Base-by-base conservation (phyloP, 192 early-diverging fungal genomes). In the Podila horticola region DNA sequence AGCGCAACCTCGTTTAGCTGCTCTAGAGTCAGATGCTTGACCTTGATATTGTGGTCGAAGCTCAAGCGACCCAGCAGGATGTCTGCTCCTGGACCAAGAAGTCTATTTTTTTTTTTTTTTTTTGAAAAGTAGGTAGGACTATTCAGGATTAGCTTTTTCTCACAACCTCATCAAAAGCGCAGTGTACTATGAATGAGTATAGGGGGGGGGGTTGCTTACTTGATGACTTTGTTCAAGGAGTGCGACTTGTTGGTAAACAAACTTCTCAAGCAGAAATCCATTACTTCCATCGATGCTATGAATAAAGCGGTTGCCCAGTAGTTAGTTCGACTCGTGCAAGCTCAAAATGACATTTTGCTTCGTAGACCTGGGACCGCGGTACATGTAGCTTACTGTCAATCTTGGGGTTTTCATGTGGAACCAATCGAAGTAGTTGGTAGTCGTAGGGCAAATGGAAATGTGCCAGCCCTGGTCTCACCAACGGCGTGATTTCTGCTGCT, bases 41-140 rank as follows among this genome's bases (percentile, higher is more conserved):
- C 59, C 9, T 70, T 67, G 31, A 81, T 76, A 45, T 79, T 62
- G 17, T 77, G 41, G 63, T 85, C 79, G 50, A 88, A 88, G 20
- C 83, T 84, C 22, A 88, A 67, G 41, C 87, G 71, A 0, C 75
- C 62, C 22, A 86, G 65, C 11, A 88, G 58, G 34, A 88, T 88
- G 12, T 88, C 87, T 28, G 87, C 87, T 11, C 87, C 87, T 66
- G 87, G 87, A 15, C 87, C 87, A 8, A 88, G 72, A 6, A 83
- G 73, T 64, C 87, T 88, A 49, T 30, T 29, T 28, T 9, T 36
- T 6, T 57, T 52, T n/a, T n/a, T 13, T 4, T 65, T 28, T 26
- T 15, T 15, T 45, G 22, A 41, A 17, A 49, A 52, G 9, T 24
- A 67, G 10, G 28, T 28, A 3, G 1, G 26, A 6, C 10, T 24